These are phyloP conservation scores for Periconia sp. DNA, from an alignment of 2,329 filamentous ascomycete genomes.

Conservation along the genomic window DNA sequence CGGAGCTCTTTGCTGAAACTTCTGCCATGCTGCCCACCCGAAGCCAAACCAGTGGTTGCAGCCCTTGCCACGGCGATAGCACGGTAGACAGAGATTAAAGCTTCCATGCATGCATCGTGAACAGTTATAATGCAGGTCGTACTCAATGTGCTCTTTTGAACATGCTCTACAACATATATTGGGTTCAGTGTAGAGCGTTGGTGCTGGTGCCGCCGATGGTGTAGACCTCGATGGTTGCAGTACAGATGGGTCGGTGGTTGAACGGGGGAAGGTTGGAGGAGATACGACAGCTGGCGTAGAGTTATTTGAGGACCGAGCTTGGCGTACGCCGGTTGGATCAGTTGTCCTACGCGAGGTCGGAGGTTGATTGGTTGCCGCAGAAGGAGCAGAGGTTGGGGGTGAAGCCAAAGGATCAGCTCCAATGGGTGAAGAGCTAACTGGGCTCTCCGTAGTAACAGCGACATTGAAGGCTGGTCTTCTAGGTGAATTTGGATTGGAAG, in stretches of 20 bases:
- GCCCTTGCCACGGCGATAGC: constrained; percentile 77
- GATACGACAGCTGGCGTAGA: constrained; percentile 32
- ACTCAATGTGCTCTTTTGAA: constrained; percentile 74
- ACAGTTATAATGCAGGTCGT: constrained; percentile 87
- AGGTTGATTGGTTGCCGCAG: constrained; percentile 19
- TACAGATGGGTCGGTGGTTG: constrained; percentile 34
- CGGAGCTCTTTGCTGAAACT: constrained; percentile 61
- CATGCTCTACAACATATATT: constrained; percentile 77
- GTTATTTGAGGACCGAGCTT: constrained; percentile 27
- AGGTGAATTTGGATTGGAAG: constrained; percentile 38
- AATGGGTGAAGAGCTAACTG: constrained; percentile 31
- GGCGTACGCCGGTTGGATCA: constrained; percentile 31
- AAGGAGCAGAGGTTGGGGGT: constrained; percentile 21
- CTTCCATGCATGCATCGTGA: constrained; percentile 69
- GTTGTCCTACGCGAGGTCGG: constrained; percentile 37
- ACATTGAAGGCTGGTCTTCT: constrained; percentile 33
- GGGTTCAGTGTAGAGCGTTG: constrained; percentile 68
- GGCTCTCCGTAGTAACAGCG: constrained; percentile 30
- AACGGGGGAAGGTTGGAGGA: constrained; percentile 32
- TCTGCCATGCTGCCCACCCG: constrained; percentile 71
- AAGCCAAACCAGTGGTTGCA: constrained; percentile 92
- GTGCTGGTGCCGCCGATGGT: constrained; percentile 18
- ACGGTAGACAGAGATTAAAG: constrained; percentile 81
- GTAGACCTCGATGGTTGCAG: constrained; percentile 24
- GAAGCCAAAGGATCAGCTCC: constrained; percentile 27